Percentiles rank a stretch among this genome's conserved stretches.
These are phyloP conservation scores for Cladosporium phlei DNA, from an alignment of 2,329 filamentous ascomycete species.

Conservation along the genomic window DNA sequence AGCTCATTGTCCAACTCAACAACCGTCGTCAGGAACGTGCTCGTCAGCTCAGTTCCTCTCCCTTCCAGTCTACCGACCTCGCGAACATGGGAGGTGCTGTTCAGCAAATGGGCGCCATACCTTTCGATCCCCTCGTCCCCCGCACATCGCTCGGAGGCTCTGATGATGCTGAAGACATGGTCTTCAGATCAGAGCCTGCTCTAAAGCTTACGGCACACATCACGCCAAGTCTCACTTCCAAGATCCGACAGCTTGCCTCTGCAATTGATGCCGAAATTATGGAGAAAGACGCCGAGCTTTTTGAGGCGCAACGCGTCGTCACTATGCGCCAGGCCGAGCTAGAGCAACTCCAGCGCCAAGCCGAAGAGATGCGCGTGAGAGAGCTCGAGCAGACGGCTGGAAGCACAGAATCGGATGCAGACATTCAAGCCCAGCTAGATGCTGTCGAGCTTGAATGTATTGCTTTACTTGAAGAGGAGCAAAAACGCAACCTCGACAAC, in stretches of 20 bases:
- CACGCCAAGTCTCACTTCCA: conserved; percentile 50
- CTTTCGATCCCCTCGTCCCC: conserved; percentile 25
- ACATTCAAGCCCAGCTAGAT: conserved; percentile 28
- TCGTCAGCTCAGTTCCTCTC: conserved; percentile 70
- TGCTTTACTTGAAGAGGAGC: conserved; percentile 41
- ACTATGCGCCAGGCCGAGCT: conserved; percentile 64
- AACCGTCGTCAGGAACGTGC: conserved; percentile 57
- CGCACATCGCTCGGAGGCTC: conserved; percentile 19
- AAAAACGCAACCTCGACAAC: conserved; percentile 31
- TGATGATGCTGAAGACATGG: conserved; percentile 27
- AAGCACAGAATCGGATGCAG: conserved; percentile 34
- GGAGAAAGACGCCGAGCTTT: conserved; percentile 58
- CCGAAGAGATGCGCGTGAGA: conserved; percentile 49
- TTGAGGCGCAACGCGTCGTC: conserved; percentile 45
- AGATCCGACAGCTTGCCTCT: conserved; percentile 39
- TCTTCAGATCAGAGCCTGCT: conserved; percentile 43
- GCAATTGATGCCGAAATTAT: conserved; percentile 69
- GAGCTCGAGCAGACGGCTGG: conserved; percentile 48
- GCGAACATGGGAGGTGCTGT: conserved; percentile 23
- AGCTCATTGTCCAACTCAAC: conserved; percentile 72
- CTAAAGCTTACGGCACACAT: conserved; percentile 60
- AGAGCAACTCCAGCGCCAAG: conserved; percentile 49
- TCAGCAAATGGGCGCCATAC: conserved; percentile 20
- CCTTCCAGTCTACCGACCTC: conserved; percentile 34
- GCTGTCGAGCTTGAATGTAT: conserved; percentile 41